Conservation (phyloP, 78 protist species). For the Trichosphaerium sp. region DNA sequence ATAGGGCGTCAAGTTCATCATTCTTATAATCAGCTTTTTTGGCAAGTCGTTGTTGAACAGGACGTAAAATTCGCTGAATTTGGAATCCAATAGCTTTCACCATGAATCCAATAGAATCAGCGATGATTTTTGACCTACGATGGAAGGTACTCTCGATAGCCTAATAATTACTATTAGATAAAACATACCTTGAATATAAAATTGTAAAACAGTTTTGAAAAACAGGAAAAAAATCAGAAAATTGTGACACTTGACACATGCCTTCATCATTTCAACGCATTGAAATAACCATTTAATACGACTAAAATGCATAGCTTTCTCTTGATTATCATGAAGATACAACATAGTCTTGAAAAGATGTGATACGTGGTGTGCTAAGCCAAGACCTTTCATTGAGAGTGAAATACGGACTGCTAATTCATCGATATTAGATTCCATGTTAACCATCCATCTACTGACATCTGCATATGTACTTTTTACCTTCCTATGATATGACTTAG, state of each 20-base stretch:
- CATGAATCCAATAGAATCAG: conserved; percentile 35
- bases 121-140: conserved; percentile 24
- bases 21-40: too few species aligned
- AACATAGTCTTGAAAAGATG: conserved; percentile 31
- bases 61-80: too few species aligned
- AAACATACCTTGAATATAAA: too few species aligned
- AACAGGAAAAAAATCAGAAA: neutral
- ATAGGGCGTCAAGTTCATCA: too few species aligned
- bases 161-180: neutral
- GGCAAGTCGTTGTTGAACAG: too few species aligned
- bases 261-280: conserved; percentile 41
- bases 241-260: neutral
- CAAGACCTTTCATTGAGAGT: conserved; percentile 38
- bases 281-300: conserved; percentile 35
- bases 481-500: too few species aligned
- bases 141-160: conserved; percentile 36
- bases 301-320: conserved; percentile 12
- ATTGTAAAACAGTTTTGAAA: neutral
- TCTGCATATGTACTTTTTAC: neutral
- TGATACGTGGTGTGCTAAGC: conserved; percentile 19
- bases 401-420: conserved; percentile 1
- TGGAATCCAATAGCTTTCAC: too few species aligned
- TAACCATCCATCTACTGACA: conserved; percentile 53
- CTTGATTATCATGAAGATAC: conserved; percentile 23
- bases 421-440: conserved; percentile 31